Conservation (phyloP, 1,139 yeast species). For the Debaryomycetaceae sp. region DNA sequence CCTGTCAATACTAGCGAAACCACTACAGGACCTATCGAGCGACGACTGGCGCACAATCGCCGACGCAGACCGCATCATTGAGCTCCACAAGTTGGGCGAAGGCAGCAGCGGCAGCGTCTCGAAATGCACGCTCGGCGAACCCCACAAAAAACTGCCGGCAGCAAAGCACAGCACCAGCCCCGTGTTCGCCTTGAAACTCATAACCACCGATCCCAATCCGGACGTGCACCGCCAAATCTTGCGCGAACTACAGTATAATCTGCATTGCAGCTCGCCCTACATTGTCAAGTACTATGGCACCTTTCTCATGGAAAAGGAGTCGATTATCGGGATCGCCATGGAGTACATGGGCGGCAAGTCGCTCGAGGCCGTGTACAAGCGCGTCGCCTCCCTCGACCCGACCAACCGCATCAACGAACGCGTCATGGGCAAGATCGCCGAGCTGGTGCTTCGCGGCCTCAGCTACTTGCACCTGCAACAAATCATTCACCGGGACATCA, state of each 20-base stretch:
- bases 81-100: constrained; percentile 70
- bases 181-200: constrained; percentile 80
- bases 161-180: constrained; percentile 22
- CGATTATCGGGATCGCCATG: constrained; percentile 84
- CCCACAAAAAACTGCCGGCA: constrained; percentile 4
- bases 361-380: constrained; percentile 78
- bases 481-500: constrained; percentile 87
- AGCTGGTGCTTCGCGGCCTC: constrained; percentile 71
- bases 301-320: constrained; percentile 63
- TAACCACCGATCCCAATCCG: constrained; percentile 67
- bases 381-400: constrained; percentile 41
- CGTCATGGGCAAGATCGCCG: constrained; percentile 83
- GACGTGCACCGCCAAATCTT: constrained; percentile 76
- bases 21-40: constrained; percentile 51
- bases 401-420: constrained; percentile 88
- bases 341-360: constrained; percentile 94
- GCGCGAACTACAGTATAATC: constrained; percentile 80
- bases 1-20: constrained; percentile 1
- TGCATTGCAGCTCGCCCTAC: constrained; percentile 69
- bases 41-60: constrained; percentile 69
- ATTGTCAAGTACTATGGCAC: constrained; percentile 92
- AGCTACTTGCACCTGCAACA: constrained; percentile 79
- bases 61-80: constrained; percentile 45
- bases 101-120: constrained; percentile 92
- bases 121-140: constrained; percentile 43